Conservation (phyloP, 257 asterid species). For the Salvia hispanica region DNA sequence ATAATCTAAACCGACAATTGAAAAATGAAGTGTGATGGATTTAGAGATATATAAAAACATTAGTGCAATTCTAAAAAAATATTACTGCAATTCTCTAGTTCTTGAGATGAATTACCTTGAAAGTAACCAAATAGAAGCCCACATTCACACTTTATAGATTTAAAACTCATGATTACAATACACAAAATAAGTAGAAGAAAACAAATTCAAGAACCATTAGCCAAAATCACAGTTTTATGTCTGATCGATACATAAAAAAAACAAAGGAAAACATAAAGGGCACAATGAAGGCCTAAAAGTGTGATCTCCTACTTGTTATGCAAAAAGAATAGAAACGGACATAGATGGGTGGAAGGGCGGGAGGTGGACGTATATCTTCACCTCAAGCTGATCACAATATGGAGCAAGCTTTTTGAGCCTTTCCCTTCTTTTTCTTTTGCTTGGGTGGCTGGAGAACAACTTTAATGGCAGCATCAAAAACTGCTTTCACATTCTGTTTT, state of each 20-base stretch:
- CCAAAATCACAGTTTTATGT: constrained; percentile 48
- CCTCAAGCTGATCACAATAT: constrained; percentile 64
- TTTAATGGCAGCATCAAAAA: constrained; percentile 65
- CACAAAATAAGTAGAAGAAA: not conserved
- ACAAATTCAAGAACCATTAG: constrained; percentile 21
- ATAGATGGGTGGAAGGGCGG: constrained; percentile 30
- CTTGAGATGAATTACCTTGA: not conserved
- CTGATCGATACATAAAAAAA: constrained; percentile 53
- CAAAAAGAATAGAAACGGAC: constrained; percentile 42
- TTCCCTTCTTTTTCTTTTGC: constrained; percentile 67
- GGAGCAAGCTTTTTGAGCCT: constrained; percentile 64
- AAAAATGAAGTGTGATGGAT: too few relatives aligned
- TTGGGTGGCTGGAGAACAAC: constrained; percentile 72
- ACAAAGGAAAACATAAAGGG: constrained; percentile 55
- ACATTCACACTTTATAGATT: too few relatives aligned
- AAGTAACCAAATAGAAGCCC: not conserved
- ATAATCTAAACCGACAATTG: too few relatives aligned
- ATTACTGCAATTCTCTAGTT: too few relatives aligned
- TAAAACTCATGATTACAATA: not conserved
- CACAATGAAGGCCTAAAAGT: constrained; percentile 52
- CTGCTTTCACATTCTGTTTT: constrained; percentile 57
- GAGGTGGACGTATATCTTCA: constrained; percentile 29
- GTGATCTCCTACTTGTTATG: constrained; percentile 37
- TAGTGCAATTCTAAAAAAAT: too few relatives aligned
- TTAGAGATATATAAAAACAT: too few relatives aligned